Evolutionary conservation across 2,329 filamentous ascomycete genomes (phyloP), one percentile per base, ranked within the genome.

Genomic region (Sclerotinia trifoliorum): DNA sequence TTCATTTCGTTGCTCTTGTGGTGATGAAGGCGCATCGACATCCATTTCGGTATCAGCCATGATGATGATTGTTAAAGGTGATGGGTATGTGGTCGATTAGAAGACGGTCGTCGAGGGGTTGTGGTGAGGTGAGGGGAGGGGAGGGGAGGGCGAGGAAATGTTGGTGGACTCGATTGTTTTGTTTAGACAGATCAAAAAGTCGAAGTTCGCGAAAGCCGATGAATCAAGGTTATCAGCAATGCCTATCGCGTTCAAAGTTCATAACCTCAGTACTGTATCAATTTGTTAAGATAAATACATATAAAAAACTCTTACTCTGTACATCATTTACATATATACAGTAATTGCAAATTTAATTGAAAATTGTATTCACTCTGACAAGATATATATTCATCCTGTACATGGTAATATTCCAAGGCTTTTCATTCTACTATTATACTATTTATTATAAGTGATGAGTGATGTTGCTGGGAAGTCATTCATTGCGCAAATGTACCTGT

Each of bases 1-100:
- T 64, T 86, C 83, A 68, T 86, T 82, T 75, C 86, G 85, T 74
- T 80, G 78, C 70, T 82, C 80, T 66, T 80, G 75, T 60, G 78
- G 73, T 68, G 74, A 75, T 68, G 70, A 66, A 65, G 73, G 74
- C 71, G 68, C 72, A 73, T 81, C 80, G n/a, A 67, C 48, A 54
- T 83, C 81, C 81, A 83, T 83, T 74, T 81, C 79, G 15, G 73
- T 74, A 73, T 82, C 81, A 68, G 80, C 80, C 81, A 83, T 82
- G 71, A 66, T 77, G 65, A 70, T 4, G 29, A 17, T n/a, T 19
- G 17, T 39, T 15, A 19, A 21, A 51, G 32, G 21, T 5, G 10
- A 13, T 42, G 5, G 21, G 15, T 19, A 35, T 62, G 19, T 39
- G 15, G 32, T 62, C 17, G 60, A 51, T 7, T 5, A 4, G 29